Base-by-base conservation (phyloP, 2,329 filamentous ascomycete genomes). In the Scopulariopsis brevicaulis region DNA sequence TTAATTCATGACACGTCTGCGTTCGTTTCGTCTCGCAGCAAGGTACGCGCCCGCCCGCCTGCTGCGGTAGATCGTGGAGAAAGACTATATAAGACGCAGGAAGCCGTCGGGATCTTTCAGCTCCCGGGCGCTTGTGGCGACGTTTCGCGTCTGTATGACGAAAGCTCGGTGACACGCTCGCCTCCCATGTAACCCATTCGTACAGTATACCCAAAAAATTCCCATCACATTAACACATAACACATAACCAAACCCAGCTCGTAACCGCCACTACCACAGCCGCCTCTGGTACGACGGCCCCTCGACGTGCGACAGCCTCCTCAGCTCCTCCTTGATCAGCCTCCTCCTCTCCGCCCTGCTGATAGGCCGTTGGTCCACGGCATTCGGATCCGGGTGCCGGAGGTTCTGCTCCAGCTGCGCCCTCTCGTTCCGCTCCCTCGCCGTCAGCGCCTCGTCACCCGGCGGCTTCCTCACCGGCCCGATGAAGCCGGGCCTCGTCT, bases 291-390 rank as follows among this genome's bases (percentile, higher is more conserved):
- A 78, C 25, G 75, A 70, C 15, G 71, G 77, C 66, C 70, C 69
- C 2, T 77, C 70, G 18, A 70, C 68, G 65, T 74, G 75, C 7
- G 78, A 72, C 58, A 78, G 64, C 61, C 68, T 72, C 66, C 68
- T 70, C 60, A 85, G 76, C 63, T 84, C 81, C 61, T 81, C 77
- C 65, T 81, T 83, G 65, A 84, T 85, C 62, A 76, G 71, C 65
- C 73, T 73, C 63, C 83, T 74, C 63, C 83, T 75, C 68, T 82
- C 77, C 0, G 77, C 78, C 58, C 71, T 70, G 59, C 73, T 79
- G 22, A 83, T 68, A 1, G 77, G 78, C 65, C 79, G 75, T 58
- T 74, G 69, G 48, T 69, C 70, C 60, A 71, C 70, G 12, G 67
- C 67, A 22, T 65, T 64, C 6, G 69, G 69, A 56, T 73, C 72